Evolutionary conservation across 2,329 filamentous ascomycete genomes (phyloP), one percentile per base, ranked within the genome.

Genomic region (Coleophoma crateriformis): DNA sequence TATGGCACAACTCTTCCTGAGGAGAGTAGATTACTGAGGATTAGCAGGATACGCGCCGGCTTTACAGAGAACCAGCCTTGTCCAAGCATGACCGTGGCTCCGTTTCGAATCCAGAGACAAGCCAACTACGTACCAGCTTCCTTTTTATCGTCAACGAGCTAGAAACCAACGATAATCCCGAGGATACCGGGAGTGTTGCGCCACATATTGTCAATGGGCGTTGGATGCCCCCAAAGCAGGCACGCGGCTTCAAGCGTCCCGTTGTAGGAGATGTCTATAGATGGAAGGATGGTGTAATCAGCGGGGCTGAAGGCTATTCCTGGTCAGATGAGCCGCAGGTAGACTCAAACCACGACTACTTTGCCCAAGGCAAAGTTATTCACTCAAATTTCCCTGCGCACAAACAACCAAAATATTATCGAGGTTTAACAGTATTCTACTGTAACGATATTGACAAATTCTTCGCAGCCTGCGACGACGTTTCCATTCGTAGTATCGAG

Each of bases 81-180:
- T 47, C 48, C 22, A 44, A 42, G 48, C n/a, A 17, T 38, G 34
- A 27, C 27, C 27, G 8, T 10, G 27, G 27, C 6, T 27, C 27
- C 27, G 8, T 7, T 27, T 27, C 27, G 8, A 27, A 27, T 7
- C 6, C 27, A 7, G 7, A 27, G 27, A 3, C 27, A 10, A 27
- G 27, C 27, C 6, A 10, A 7, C 39, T 48, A 33, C 40, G 33
- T 12, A 22, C 53, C 11, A 67, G 66, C 37, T 64, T 75, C 34
- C 59, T 66, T 19, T 64, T 64, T 5, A 66, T 69, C 54, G 67
- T 68, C 39, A 65, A 71, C 34, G 69, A 72, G 10, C 63, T 74
- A 5, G 62, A 70, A 3, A 58, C 68, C 7, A 59, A 66, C 34
- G 68, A 62, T 2, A 51, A 61, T n/a, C 46, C 51, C 3, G 27